A percentile compares a stretch with the other conserved stretches of the same genome.
Conservation (phyloP, 495 filamentous ascomycete species). For the Aspergillus affinis region DNA sequence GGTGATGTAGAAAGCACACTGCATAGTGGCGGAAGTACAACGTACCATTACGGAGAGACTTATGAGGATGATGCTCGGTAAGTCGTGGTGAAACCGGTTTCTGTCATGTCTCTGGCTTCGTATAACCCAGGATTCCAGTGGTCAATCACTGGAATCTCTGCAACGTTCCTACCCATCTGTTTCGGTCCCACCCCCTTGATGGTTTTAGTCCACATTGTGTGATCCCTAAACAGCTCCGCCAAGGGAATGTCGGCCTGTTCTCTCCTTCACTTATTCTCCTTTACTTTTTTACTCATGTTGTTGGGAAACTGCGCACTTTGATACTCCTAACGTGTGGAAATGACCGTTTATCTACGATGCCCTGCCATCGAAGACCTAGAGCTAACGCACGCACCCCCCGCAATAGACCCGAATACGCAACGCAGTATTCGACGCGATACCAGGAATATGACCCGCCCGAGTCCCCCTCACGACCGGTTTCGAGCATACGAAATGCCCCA, state of each 20-base stretch:
- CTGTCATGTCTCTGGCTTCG: slow-evolving; percentile 2
- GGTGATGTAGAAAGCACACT: slow-evolving; percentile 39
- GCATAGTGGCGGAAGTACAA: slow-evolving; percentile 19
- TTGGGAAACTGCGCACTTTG: background rate
- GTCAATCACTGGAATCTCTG: slow-evolving; percentile 11
- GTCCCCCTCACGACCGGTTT: slow-evolving; percentile 51
- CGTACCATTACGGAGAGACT: slow-evolving; percentile 22
- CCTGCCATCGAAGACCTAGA: slow-evolving; percentile 10
- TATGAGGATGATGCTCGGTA: slow-evolving; percentile 22
- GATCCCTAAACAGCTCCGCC: background rate
- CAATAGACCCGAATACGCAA: slow-evolving; percentile 27
- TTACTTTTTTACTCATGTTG: background rate
- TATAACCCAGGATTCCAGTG: slow-evolving; percentile 15
- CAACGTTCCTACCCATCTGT: background rate
- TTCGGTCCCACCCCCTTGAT: slow-evolving; percentile 13
- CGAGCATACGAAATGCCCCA: slow-evolving; percentile 54
- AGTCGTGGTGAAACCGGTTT: slow-evolving; percentile 7
- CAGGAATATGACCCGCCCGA: slow-evolving; percentile 33
- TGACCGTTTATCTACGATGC: background rate
- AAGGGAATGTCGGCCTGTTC: background rate
- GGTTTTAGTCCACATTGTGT: background rate
- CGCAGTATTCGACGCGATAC: slow-evolving; percentile 26
- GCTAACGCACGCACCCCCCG: slow-evolving; percentile 25
- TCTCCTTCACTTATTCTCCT: background rate
- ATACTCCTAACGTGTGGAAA: background rate